Evolutionary conservation across 2,329 filamentous ascomycete species (phyloP), one percentile per base, ranked within the genome.

Genomic region (Fusarium sp.): DNA sequence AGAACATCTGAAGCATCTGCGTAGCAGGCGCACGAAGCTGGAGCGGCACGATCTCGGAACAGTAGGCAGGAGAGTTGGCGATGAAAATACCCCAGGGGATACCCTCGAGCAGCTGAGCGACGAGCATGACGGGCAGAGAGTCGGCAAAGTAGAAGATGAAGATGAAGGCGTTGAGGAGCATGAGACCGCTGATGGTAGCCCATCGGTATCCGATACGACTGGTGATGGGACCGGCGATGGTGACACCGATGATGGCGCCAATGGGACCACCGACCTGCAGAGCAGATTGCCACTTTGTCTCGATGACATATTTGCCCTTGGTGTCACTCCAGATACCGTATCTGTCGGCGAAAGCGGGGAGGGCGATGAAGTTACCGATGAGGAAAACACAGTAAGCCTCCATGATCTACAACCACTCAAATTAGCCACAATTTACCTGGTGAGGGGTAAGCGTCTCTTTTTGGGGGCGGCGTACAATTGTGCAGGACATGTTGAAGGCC

Each of bases 71-170:
- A 15, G 89, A 84, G 78, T 90, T 90, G 75, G 89, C 88, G 70
- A 90, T 89, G 80, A 91, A 91, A 73, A 91, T 86, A 28, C 89
- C 89, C 89, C 89, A 91, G 0, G 80, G 89, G 22, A 91, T 74
- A 71, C 89, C 89, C 79, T 90, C 88, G 53, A 91, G 83, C 31
- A 88, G 81, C 81, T 91, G 89, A 28, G 85, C 81, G 2, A 83
- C 82, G 45, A 89, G 83, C 60, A 87, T 80, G 68, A 86, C 72
- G 5, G 78, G 45, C 2, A 85, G 80, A 13, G 81, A 85, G 35
- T 81, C 54, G 73, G 76, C 86, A 73, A 89, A 91, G 81, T 88
- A 91, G 74, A 88, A 89, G 70, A 89, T 67, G 60, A 83, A 83
- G 69, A 83, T 83, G 66, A 81, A 81, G 66, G 73, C 79, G 61